Evolutionary conservation across 164 flowering plant species (phyloP), one percentile per base, ranked within the genome.

Genomic region (Buxus sempervirens): DNA sequence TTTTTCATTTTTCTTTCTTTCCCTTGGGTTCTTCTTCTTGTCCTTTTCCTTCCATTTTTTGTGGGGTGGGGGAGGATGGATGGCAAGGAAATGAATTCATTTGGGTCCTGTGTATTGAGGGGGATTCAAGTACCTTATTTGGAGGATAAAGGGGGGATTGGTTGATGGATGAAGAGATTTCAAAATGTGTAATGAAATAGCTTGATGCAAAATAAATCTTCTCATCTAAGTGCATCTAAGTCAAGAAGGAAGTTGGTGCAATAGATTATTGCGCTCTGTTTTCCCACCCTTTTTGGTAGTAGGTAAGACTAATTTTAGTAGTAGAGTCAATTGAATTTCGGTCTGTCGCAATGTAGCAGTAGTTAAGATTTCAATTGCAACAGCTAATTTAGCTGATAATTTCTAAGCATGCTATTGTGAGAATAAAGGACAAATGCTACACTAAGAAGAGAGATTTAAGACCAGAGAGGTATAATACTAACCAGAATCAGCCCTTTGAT

Each of bases 181-280:
- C 51, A 45, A 45, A 45, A 45, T 45, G 51, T 1, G 51, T 45
- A 45, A 10, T 48, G 25, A 20, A 22, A 64, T 28, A 51, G 67
- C 67, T 53, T 63, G 55, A 23, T 23, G 53, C 20, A 21, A 9
- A 63, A 63, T 56, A 63, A 63, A 63, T 63, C 15, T 48, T 63
- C 38, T 60, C 18, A 32, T 32, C 5, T 7, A n/a, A 32, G 38
- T 32, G 3, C 5, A 32, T 32, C 38, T 32, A 32, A 32, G 3
- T 32, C 38, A 32, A 7, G 38, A 10, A 45, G 18, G 51, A 45
- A 15, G 51, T 45, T 10, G 51, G 51, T 45, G 51, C 51, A 45
- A 10, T 15, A 45, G 51, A 45, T 45, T 45, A 45, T 45, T 10
- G 5, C 16, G 12, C 51, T 10, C 12, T 45, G 51, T 15, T 45